phyloP scores from a whole-genome alignment of 192 early-diverging fungal species.

The Coemansia reversa region DNA sequence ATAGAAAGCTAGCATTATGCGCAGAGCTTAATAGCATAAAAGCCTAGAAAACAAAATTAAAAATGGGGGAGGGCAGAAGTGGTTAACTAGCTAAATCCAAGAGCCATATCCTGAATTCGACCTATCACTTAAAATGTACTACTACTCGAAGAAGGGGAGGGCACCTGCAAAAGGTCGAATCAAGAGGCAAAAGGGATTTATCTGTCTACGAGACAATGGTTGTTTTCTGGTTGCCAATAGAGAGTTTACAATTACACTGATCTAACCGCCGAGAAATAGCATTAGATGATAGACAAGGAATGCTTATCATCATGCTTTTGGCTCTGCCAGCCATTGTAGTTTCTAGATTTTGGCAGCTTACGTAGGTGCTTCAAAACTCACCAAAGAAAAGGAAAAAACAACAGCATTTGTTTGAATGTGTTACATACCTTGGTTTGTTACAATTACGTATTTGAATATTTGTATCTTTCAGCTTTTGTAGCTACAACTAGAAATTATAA shows the following conservation, averaged over 20 bases:
- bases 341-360: not conserved
- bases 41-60: not conserved
- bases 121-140: not conserved
- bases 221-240: not conserved
- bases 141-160: not conserved
- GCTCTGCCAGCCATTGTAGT: not conserved
- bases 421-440: not conserved
- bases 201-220: not conserved
- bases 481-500: not conserved
- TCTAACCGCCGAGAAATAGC: not conserved
- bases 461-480: not conserved
- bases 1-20: conserved; percentile 4
- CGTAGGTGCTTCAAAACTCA: not conserved
- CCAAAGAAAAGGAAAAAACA: not conserved
- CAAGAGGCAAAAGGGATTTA: not conserved
- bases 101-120: not conserved
- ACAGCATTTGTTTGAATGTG: not conserved
- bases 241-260: not conserved
- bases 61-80: not conserved
- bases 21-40: conserved; percentile 17
- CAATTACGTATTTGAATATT: not conserved
- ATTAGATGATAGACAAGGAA: not conserved
- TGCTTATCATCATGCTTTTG: not conserved
- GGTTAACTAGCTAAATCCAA: not conserved
- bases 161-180: not conserved